Base-by-base conservation (phyloP, 2,329 filamentous ascomycete species). In the Fusarium robinianum region DNA sequence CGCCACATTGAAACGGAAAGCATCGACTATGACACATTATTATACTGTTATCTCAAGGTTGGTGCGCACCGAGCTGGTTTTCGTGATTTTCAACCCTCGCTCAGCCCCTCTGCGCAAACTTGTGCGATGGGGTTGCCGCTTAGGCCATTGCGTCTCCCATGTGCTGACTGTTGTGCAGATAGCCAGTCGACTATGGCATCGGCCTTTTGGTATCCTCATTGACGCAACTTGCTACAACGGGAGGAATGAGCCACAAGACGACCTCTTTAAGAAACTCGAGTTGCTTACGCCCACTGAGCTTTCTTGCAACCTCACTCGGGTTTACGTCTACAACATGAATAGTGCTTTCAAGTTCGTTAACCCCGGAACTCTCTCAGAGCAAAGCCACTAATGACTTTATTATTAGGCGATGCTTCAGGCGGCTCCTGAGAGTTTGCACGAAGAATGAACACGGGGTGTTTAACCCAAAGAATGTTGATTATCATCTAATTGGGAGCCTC, bases 291-390 rank as follows among this genome's bases (percentile, higher is more conserved):
- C 84, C 0, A 73, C 74, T 0, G 84, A 87, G 55, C 64, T 87
- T 30, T 74, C 77, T 2, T 74, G 73, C 37, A 79, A 83, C 46
- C 68, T 87, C 4, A 72, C 77, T 2, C 74, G 82, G 24, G 74
- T 85, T 26, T 87, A 87, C 53, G 74, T 87, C 11, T 87, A 87
- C 66, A 87, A 87, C 60, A 87, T 87, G 83, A 87, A 87, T 57
- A 85, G 80, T 58, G 78, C 81, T 8, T 86, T 84, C 63, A 77
- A 79, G 77, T 79, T 67, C 50, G 70, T 41, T 22, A 15, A 22
- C 30, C 8, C 35, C n/a, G 8, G n/a, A 16, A 32, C 9, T 16
- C 14, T 16, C n/a, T 15, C 9, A 14, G 8, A 6, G n/a, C 8
- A 8, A 12, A 21, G 19, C 11, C 14, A n/a, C 52, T 58, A 38